phyloP scores from a whole-genome alignment of 1,284 basidiomycete species.

The Ustilago crameri region DNA sequence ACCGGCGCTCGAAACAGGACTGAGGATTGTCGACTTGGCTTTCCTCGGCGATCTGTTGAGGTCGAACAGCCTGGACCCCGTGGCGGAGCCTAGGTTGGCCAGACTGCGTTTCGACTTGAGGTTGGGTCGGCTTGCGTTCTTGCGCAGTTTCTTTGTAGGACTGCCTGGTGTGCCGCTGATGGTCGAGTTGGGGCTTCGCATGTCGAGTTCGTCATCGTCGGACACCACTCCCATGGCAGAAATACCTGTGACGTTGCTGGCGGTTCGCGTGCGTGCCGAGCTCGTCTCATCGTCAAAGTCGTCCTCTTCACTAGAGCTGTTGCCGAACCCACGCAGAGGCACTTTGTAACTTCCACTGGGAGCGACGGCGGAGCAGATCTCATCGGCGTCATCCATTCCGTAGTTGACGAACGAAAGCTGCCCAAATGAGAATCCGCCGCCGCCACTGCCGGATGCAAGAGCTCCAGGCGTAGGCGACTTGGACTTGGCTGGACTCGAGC shows the following conservation, averaged over 20 bases:
- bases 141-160: conserved; percentile 36
- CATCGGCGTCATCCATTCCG: conserved; percentile 65
- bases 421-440: conserved; percentile 15
- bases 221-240: conserved; percentile 11
- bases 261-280: conserved; percentile 19
- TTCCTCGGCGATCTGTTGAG: conserved; percentile 26
- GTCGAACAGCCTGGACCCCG: conserved; percentile 15
- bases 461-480: conserved; percentile 30
- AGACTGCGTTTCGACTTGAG: conserved; percentile 34
- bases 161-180: conserved; percentile 10
- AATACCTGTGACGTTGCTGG: conserved; percentile 25
- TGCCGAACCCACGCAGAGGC: conserved; percentile 54
- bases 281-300: conserved; percentile 36
- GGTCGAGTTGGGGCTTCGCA: conserved; percentile 12
- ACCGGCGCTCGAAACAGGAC: conserved; percentile 37
- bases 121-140: conserved; percentile 34
- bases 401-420: conserved; percentile 65
- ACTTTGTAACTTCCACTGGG: conserved; percentile 64
- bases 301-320: conserved; percentile 35
- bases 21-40: conserved; percentile 39
- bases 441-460: conserved; percentile 13
- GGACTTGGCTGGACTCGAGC: conserved; percentile 22
- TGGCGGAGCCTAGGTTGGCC: conserved; percentile 22
- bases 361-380: conserved; percentile 65
- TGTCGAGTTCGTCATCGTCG: conserved; percentile 20